phyloP scores from a whole-genome alignment of 2,329 filamentous ascomycete species.

The Rhynchosporium graminicola region DNA sequence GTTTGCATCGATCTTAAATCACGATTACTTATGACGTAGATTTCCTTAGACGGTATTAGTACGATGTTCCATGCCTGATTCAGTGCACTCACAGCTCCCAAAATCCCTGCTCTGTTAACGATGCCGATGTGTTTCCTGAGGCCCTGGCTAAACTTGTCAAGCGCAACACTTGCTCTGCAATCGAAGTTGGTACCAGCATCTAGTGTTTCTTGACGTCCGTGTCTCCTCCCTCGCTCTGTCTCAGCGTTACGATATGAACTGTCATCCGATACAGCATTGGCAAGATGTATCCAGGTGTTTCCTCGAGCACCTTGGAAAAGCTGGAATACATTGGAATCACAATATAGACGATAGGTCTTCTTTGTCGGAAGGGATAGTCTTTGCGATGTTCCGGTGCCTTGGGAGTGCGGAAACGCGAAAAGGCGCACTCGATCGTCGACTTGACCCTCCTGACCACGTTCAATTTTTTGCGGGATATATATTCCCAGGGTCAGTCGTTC shows the following conservation, averaged over 20 bases:
- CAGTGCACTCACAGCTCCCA: constrained; percentile 12
- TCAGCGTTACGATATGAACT: constrained; percentile 12
- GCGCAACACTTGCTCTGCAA: constrained; percentile 19
- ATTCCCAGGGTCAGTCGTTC: constrained; percentile 17
- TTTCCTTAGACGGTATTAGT: constrained; percentile 14
- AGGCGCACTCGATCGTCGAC: constrained; percentile 19
- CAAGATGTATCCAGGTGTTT: constrained; percentile 16
- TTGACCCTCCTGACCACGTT: constrained; percentile 11
- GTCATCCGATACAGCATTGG: constrained; percentile 14
- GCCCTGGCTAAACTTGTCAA: constrained; percentile 19
- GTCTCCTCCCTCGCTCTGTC: constrained; percentile 8
- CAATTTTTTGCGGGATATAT: constrained; percentile 19
- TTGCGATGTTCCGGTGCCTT: constrained; percentile 5
- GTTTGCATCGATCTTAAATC: constrained; percentile 17
- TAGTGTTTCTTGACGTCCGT: constrained; percentile 15
- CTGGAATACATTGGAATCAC: constrained; percentile 17
- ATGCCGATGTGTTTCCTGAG: constrained; percentile 15
- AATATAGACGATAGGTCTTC: constrained; percentile 20
- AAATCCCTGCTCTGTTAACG: constrained; percentile 14
- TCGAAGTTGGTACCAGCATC: constrained; percentile 12
- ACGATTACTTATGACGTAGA: constrained; percentile 18
- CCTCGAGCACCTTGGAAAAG: constrained; percentile 15
- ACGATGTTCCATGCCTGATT: not conserved
- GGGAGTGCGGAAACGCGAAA: constrained; percentile 18
- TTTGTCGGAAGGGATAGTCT: constrained; percentile 10